Percentiles rank a stretch among this genome's conserved stretches.
Evolutionary conservation across 495 filamentous ascomycete genomes (phyloP).

Genomic region (Cenococcum geophilum): DNA sequence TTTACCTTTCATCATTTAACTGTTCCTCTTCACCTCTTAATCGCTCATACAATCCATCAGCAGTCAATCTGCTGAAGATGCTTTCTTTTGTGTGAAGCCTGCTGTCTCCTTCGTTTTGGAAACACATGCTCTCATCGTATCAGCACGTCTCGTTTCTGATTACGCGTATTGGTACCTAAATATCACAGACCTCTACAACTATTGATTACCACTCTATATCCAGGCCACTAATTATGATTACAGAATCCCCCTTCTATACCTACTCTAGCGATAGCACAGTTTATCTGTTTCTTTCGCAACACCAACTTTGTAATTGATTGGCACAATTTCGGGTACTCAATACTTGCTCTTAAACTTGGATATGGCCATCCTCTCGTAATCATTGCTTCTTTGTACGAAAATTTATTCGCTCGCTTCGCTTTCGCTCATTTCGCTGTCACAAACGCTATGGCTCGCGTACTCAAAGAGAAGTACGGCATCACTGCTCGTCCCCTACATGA

Average conservation of each 20-base stretch:
- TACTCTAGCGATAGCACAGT: conserved; percentile 65
- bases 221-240: neutral
- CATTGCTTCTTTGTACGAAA: conserved; percentile 72
- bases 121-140: neutral
- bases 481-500: conserved; percentile 68
- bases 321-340: conserved; percentile 99
- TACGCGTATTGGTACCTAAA: neutral
- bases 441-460: conserved; percentile 70
- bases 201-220: too few relatives aligned
- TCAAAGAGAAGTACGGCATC: conserved; percentile 58
- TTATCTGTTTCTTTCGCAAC: conserved; percentile 70
- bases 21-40: too few relatives aligned
- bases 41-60: too few relatives aligned
- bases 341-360: conserved; percentile 65
- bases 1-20: too few relatives aligned
- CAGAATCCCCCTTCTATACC: conserved; percentile 96
- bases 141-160: neutral
- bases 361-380: conserved; percentile 65
- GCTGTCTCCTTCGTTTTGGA: too few relatives aligned
- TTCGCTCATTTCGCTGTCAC: conserved; percentile 80
- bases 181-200: too few relatives aligned
- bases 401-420: conserved; percentile 58
- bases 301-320: conserved; percentile 87
- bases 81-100: too few relatives aligned
- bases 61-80: too few relatives aligned